Conservation (phyloP, 1,139 yeast species). For the Pneumocystis carinii region DNA sequence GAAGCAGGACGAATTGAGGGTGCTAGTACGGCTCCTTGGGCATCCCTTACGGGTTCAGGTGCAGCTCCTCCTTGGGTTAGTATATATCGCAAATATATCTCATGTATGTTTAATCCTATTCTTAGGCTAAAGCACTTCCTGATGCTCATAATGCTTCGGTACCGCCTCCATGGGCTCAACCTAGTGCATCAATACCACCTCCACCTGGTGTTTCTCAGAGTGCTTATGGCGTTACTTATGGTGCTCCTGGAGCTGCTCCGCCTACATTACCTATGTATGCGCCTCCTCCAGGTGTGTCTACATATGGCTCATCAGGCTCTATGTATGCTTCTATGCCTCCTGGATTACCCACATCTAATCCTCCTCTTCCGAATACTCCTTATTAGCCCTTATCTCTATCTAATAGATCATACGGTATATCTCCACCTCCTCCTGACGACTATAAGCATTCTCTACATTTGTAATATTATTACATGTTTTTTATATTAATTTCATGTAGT, state of each 20-base stretch:
- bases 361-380: background rate
- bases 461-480: background rate
- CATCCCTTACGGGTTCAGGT: background rate
- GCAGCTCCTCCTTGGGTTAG: background rate
- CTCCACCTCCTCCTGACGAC: background rate
- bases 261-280: background rate
- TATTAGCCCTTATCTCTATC: background rate
- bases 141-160: slow-evolving; percentile 3
- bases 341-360: background rate
- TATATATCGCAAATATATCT: slow-evolving; percentile 3
- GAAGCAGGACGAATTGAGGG: slow-evolving; percentile 4
- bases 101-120: slow-evolving; percentile 6
- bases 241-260: slow-evolving; percentile 6
- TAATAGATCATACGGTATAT: background rate
- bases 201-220: slow-evolving; percentile 6
- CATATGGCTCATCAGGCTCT: background rate
- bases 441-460: background rate
- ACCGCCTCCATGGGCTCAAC: slow-evolving; percentile 12
- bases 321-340: background rate
- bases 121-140: slow-evolving; percentile 8
- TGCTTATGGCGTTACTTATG: background rate
- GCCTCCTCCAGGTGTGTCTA: background rate
- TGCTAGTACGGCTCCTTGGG: slow-evolving; percentile 7
- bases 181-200: background rate
- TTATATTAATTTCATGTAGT: background rate